phyloP scores from a whole-genome alignment of 805 yeast species.

The Kuraishia cidri region DNA sequence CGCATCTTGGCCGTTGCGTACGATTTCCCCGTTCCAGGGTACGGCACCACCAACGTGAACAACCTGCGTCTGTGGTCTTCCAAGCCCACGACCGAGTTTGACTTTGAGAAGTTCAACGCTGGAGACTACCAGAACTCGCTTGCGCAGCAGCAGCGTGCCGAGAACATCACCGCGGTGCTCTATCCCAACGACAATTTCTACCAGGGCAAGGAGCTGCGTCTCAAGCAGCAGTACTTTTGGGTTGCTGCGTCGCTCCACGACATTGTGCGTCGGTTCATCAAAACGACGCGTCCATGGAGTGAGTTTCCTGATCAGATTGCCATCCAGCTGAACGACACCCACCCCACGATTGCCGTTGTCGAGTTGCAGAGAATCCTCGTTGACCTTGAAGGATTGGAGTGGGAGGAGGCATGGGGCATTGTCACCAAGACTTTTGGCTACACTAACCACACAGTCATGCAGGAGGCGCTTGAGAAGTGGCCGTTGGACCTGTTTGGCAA shows the following conservation, averaged over 20 bases:
- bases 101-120: conserved; percentile 80
- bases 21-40: conserved; percentile 92
- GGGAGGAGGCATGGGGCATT: conserved; percentile 84
- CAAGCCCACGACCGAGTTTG: conserved; percentile 84
- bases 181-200: conserved; percentile 93
- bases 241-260: conserved; percentile 91
- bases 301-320: conserved; percentile 83
- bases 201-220: conserved; percentile 82
- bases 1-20: conserved; percentile 83
- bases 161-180: conserved; percentile 83
- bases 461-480: conserved; percentile 95
- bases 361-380: conserved; percentile 82
- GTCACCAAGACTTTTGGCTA: conserved; percentile 79
- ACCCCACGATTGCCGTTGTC: conserved; percentile 86
- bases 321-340: conserved; percentile 91
- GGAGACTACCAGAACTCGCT: conserved; percentile 89
- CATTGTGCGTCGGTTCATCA: conserved; percentile 83
- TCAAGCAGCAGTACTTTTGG: conserved; percentile 96
- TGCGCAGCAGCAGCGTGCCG: conserved; percentile 78
- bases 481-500: conserved; percentile 74
- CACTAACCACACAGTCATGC: conserved; percentile 93
- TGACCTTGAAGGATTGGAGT: conserved; percentile 71
- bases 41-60: conserved; percentile 72
- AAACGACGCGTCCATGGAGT: conserved; percentile 65
- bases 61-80: conserved; percentile 89